Percentiles rank a stretch among this genome's conserved stretches.
phyloP scores from a whole-genome alignment of 2,329 filamentous ascomycete species.

The Aspergillus pseudoterreus region DNA sequence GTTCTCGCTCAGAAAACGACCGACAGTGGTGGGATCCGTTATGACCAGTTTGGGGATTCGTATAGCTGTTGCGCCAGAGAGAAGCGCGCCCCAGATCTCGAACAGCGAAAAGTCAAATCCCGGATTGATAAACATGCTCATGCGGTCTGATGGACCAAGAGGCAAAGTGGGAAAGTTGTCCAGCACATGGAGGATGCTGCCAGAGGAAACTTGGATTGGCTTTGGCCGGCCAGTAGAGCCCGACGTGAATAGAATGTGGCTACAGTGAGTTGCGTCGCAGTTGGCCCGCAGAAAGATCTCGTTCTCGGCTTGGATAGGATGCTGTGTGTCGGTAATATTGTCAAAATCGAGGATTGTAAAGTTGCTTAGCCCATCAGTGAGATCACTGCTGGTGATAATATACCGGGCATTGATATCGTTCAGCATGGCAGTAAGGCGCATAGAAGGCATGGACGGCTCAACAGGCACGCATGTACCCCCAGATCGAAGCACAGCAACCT shows the following conservation, averaged over 20 bases:
- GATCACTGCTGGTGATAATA: neutral
- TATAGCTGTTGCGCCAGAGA: slow-evolving; percentile 11
- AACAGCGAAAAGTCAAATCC: slow-evolving; percentile 14
- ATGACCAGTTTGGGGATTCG: slow-evolving; percentile 3
- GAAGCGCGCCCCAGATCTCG: slow-evolving; percentile 8
- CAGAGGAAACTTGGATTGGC: slow-evolving; percentile 70
- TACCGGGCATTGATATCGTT: neutral
- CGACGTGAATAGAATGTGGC: slow-evolving; percentile 54
- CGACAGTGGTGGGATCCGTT: slow-evolving; percentile 9
- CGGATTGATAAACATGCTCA: slow-evolving; percentile 11
- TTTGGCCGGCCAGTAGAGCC: slow-evolving; percentile 72
- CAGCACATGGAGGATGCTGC: slow-evolving; percentile 9
- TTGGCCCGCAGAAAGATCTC: no score
- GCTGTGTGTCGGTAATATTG: no score
- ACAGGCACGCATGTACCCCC: neutral
- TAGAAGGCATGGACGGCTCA: neutral
- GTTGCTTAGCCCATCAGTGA: no score
- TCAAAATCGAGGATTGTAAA: no score
- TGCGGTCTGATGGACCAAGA: slow-evolving; percentile 9
- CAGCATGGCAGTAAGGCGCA: neutral
- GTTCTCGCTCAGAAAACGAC: slow-evolving; percentile 3
- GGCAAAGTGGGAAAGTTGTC: slow-evolving; percentile 2
- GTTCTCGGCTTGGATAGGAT: no score
- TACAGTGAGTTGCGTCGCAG: neutral
- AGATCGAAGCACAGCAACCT: neutral